Base-by-base conservation (phyloP, 257 asterid species). In the Catharanthus roseus region DNA sequence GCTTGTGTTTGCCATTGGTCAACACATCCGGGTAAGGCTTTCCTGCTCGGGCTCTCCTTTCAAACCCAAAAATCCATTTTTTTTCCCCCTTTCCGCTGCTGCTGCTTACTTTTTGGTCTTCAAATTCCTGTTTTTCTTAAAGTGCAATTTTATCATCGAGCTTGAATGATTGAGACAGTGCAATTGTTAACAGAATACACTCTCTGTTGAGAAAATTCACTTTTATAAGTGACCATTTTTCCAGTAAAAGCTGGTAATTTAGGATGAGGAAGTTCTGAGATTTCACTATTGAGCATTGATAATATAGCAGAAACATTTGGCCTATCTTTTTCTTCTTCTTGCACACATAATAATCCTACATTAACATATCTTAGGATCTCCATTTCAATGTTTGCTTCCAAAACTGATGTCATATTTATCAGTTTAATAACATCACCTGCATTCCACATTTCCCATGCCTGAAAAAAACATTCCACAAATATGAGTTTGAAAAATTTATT, bases 331-430 rank as follows among this genome's bases (percentile, higher is more conserved):
- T 86, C 85, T 66, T 71, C 77, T 72, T 88, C 91, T 81, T 90
- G 96, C 51, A 88, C 92, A 10, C 93, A 90, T 75, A 90, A 73
- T 54, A 90, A 61, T 24, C 92, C 93, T 3, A 85, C 85, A 24
- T 85, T 93, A 16, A 88, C 72, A 78, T 87, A 86, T 74, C 91
- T 75, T 75, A 79, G 13, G 41, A 83, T 78, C 76, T 90, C 83
- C 61, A 44, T 67, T 41, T 5, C 62, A 19, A 74, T 41, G 50
- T 70, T 60, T 7, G 72, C 66, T 67, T 60, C 55, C 18, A 62
- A 74, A 54, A 86, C 65, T 60, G 83, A 72, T 51, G 84, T n/a
- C n/a, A n/a, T 39, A 75, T 88, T 90, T 44, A 82, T 72, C 49
- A 79, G 11, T 62, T 68, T 6, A 5, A 13, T 72, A 10, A 60